These are phyloP conservation scores for Colletotrichum sp. DNA, from an alignment of 2,329 filamentous ascomycete genomes.

Conservation along the genomic window DNA sequence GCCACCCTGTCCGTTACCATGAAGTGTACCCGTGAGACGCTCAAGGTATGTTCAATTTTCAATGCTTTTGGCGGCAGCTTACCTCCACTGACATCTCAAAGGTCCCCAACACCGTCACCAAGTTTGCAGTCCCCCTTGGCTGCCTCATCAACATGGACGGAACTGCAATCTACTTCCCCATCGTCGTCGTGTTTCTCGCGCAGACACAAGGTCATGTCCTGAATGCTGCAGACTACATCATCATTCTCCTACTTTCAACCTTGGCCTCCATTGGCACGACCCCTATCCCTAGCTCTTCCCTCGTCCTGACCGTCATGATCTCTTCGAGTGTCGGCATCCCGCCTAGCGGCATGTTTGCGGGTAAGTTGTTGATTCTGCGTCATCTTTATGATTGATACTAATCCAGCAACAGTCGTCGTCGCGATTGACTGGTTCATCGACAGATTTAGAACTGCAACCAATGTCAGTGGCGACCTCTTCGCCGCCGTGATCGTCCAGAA, in stretches of 20 bases:
- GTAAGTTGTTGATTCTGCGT: too few relatives aligned
- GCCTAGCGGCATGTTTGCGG: slow-evolving; percentile 47
- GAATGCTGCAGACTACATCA: slow-evolving; percentile 48
- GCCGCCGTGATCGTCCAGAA: slow-evolving; percentile 42
- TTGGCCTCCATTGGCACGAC: slow-evolving; percentile 58
- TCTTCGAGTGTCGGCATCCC: slow-evolving; percentile 46
- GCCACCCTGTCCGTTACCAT: slow-evolving; percentile 56
- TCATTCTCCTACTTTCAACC: slow-evolving; percentile 52
- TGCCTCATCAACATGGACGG: slow-evolving; percentile 57
- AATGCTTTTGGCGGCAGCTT: not conserved
- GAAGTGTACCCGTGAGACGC: slow-evolving; percentile 39
- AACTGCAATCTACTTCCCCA: slow-evolving; percentile 61
- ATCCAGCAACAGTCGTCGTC: slow-evolving; percentile 39
- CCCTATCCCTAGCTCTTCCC: slow-evolving; percentile 55
- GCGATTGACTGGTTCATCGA: slow-evolving; percentile 62
- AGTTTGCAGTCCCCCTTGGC: slow-evolving; percentile 52
- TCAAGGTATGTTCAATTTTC: slow-evolving; percentile 5
- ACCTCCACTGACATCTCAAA: not conserved
- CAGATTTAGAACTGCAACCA: slow-evolving; percentile 55
- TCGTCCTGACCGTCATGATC: slow-evolving; percentile 58
- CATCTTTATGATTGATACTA: too few relatives aligned
- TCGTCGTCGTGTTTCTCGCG: slow-evolving; percentile 56
- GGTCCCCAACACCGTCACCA: slow-evolving; percentile 45
- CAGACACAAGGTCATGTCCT: slow-evolving; percentile 51
- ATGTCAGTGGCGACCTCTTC: slow-evolving; percentile 56